These are phyloP conservation scores for Phaseolus coccineus DNA, from an alignment of 331 rosid genomes.

Conservation along the genomic window DNA sequence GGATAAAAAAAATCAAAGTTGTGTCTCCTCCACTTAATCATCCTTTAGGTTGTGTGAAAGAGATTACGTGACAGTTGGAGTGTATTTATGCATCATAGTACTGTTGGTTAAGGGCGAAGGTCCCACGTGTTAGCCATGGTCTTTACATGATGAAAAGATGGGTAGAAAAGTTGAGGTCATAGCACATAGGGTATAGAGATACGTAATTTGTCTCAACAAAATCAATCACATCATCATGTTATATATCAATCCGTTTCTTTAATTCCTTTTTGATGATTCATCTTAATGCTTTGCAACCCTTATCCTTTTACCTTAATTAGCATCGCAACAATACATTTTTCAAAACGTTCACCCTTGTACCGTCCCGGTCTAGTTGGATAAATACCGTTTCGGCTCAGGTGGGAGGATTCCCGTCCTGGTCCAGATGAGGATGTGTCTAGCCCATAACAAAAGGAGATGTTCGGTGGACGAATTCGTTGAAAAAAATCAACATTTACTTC, in stretches of 20 bases:
- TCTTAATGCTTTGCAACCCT: not conserved
- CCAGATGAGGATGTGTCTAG: too few species aligned
- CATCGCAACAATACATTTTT: not conserved
- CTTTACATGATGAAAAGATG: slow-evolving; percentile 14
- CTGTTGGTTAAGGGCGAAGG: slow-evolving; percentile 3
- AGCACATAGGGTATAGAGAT: not conserved
- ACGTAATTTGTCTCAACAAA: not conserved
- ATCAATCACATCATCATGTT: not conserved
- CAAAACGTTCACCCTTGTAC: too few species aligned
- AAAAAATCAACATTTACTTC: too few species aligned
- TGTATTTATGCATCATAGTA: not conserved
- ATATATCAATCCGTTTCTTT: not conserved
- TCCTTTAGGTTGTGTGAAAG: not conserved
- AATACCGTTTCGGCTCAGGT: too few species aligned
- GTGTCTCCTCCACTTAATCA: slow-evolving; percentile 27
- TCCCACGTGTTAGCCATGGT: slow-evolving; percentile 32
- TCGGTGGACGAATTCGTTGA: too few species aligned
- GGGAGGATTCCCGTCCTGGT: too few species aligned
- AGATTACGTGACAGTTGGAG: not conserved
- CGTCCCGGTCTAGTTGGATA: too few species aligned
- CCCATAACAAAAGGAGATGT: too few species aligned
- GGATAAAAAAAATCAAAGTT: not conserved
- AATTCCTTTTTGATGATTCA: not conserved
- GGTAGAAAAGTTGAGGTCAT: not conserved
- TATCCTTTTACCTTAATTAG: not conserved